Evolutionary conservation across 805 yeast species (phyloP).

Genomic region (Teunomyces stri): DNA sequence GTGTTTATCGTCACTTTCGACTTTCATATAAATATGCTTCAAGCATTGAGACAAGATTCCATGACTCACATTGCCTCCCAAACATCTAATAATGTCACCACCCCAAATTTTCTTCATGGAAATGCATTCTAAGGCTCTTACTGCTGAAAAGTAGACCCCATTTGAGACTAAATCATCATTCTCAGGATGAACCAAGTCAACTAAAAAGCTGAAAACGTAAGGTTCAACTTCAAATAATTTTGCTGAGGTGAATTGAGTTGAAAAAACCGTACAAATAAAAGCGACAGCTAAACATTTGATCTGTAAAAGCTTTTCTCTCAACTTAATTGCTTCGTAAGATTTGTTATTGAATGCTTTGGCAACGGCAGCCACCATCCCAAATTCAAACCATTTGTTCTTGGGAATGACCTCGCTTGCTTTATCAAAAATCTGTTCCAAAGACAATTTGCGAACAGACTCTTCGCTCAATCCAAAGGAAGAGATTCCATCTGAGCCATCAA

Average conservation of each 20-base stretch:
- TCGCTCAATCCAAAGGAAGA: constrained; percentile 50
- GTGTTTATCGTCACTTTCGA: constrained; percentile 39
- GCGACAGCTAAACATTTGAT: constrained; percentile 69
- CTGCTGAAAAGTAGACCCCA: constrained; percentile 56
- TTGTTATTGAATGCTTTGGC: constrained; percentile 71
- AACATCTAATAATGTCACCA: constrained; percentile 68
- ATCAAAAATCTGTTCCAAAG: constrained; percentile 63
- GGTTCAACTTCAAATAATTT: constrained; percentile 71
- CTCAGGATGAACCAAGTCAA: constrained; percentile 72
- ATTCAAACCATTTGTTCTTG: constrained; percentile 59
- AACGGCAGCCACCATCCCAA: constrained; percentile 55
- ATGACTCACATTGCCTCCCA: constrained; percentile 86
- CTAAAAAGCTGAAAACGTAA: constrained; percentile 61
- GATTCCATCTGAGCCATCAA: constrained; percentile 42
- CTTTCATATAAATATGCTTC: constrained; percentile 55
- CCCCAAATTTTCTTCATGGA: constrained; percentile 69
- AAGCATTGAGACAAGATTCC: constrained; percentile 75
- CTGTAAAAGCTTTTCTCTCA: constrained; percentile 59
- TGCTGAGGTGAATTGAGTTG: constrained; percentile 59
- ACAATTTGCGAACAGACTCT: constrained; percentile 52
- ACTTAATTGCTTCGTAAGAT: constrained; percentile 49
- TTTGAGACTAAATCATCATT: constrained; percentile 44
- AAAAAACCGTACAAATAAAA: constrained; percentile 54
- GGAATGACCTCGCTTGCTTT: constrained; percentile 60
- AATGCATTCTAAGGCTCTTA: constrained; percentile 66